Evolutionary conservation across 2,329 filamentous ascomycete species (phyloP), one percentile per base, ranked within the genome.

Genomic region (Talaromyces sp.): DNA sequence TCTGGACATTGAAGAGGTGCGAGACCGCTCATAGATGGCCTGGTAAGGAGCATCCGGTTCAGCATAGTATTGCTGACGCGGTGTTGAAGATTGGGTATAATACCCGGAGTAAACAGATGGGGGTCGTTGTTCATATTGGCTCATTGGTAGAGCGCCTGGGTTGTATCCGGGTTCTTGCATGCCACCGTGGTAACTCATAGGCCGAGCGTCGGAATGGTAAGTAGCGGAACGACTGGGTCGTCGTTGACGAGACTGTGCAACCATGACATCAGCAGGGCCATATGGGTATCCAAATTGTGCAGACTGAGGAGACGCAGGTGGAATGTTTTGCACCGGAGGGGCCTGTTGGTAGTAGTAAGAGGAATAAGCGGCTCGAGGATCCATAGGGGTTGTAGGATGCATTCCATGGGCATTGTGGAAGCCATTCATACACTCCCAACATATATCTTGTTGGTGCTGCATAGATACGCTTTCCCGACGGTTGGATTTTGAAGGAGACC

Each of bases 51-150:
- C 68, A 13, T 70, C 71, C 28, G 64, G 65, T 46, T 64, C 62
- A 46, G 60, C 62, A 60, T 66, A 73, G 60, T 67, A 69, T 31
- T 67, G 64, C 19, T 48, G 52, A 17, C 65, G 60, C 19, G 62
- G 62, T 19, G 65, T 69, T 3, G 63, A 52, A 35, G 73, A 68
- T 6, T 67, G 65, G 7, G 68, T 60, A 58, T 72, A 75, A 54
- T 72, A 76, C 37, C 71, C 73, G 5, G 73, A 74, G 1, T 69
- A 66, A 19, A 73, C 68, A 9, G 68, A 69, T 22, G 73, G 73
- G 11, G 72, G 73, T 1, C 73, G 72, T 61, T 68, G 67, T 15
- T 73, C 72, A 52, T 68, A 71, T 51, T 59, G 66, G 48, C 61
- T 63, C 61, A 71, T 63, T 46, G 66, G 63, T 31, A 66, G 62